Conservation (phyloP, 805 yeast genomes). For the Geotrichum ghanense region DNA sequence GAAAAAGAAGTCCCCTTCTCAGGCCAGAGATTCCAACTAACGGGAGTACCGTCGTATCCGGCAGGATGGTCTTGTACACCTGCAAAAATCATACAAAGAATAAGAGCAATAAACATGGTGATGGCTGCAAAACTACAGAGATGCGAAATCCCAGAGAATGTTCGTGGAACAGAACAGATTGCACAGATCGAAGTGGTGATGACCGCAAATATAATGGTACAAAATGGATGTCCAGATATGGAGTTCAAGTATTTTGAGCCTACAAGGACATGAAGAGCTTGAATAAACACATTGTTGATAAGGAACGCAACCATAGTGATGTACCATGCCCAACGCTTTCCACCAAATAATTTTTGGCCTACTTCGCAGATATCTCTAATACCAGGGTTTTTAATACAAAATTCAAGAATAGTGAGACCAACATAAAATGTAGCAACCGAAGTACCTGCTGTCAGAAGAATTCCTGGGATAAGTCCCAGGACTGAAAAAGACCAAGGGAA, state of each 20-base stretch:
- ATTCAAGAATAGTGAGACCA: conserved; percentile 42
- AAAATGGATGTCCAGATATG: conserved; percentile 35
- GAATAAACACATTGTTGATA: conserved; percentile 44
- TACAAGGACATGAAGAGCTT: conserved; percentile 45
- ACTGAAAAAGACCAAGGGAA: conserved; percentile 57
- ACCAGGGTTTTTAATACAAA: conserved; percentile 42
- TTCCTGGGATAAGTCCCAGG: conserved; percentile 46
- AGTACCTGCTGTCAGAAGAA: conserved; percentile 41
- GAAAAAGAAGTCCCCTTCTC: conserved; percentile 40
- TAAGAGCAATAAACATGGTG: conserved; percentile 47
- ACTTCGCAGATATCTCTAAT: conserved; percentile 45
- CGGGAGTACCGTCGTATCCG: conserved; percentile 30
- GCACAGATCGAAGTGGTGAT: conserved; percentile 39
- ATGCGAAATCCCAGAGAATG: conserved; percentile 39
- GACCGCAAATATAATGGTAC: conserved; percentile 43
- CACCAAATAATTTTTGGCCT: conserved; percentile 46
- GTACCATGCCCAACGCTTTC: conserved; percentile 41
- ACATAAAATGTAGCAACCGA: conserved; percentile 43
- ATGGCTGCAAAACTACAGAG: conserved; percentile 43
- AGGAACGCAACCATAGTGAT: conserved; percentile 46
- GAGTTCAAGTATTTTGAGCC: conserved; percentile 52
- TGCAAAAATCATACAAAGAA: conserved; percentile 41
- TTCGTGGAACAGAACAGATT: conserved; percentile 43
- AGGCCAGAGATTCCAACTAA: conserved; percentile 39
- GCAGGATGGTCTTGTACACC: conserved; percentile 41